Evolutionary conservation across 2,329 filamentous ascomycete species (phyloP).

Genomic region (Claviceps capensis): DNA sequence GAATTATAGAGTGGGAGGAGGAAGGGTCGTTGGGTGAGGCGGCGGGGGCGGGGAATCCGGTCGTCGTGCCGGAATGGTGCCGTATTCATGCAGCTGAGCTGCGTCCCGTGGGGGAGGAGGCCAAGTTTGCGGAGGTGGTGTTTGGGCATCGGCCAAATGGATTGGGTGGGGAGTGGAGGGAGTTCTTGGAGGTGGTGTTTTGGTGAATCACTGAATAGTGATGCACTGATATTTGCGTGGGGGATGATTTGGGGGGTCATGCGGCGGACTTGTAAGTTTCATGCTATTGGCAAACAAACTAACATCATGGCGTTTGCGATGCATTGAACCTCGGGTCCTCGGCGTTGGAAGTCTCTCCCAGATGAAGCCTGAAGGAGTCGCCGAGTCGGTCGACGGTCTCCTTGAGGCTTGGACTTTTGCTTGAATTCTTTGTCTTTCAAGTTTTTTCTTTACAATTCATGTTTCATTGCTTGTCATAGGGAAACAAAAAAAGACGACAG

Average conservation of each 20-base stretch:
- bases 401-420: no score
- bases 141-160: conserved; percentile 2
- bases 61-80: conserved; percentile 4
- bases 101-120: background rate
- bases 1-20: conserved; percentile 5
- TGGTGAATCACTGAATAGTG: background rate
- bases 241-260: no score
- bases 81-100: conserved; percentile 4
- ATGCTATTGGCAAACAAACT: no score
- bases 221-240: no score
- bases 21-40: conserved; percentile 4
- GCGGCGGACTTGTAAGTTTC: no score
- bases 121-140: background rate
- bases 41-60: background rate
- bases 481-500: background rate
- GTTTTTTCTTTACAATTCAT: no score
- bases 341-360: no score
- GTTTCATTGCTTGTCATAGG: background rate
- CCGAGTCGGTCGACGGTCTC: no score
- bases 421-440: no score
- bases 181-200: conserved; percentile 1
- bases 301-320: no score
- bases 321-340: no score
- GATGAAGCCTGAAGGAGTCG: no score
- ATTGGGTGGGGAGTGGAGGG: conserved; percentile 3